Evolutionary conservation across 371 early-diverging fungal species (phyloP), one percentile per base, ranked within the genome.

Genomic region (Phascolomyces articulosus): DNA sequence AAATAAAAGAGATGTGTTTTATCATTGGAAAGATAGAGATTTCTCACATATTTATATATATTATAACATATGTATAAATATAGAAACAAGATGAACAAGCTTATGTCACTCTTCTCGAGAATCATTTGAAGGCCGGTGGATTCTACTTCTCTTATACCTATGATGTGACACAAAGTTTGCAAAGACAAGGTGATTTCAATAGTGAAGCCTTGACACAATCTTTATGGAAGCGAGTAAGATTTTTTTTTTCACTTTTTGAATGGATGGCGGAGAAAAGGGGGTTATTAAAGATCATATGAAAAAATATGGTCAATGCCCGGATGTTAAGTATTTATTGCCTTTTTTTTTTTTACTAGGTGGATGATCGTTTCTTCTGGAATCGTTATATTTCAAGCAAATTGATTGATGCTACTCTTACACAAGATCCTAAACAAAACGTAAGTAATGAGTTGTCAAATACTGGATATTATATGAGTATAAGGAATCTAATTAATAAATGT

Each of bases 291-390:
- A 66, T 72, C 29, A 44, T 74, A 8, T 77, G 70, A 67, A 74
- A 77, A 63, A 68, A 75, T 34, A 34, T 34, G n/a, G n/a, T n/a
- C n/a, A n/a, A n/a, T n/a, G n/a, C n/a, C n/a, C n/a, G n/a, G n/a
- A n/a, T n/a, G n/a, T n/a, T n/a, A n/a, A n/a, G n/a, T n/a, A n/a
- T n/a, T n/a, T n/a, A 6, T 38, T 9, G 58, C 84, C 80, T 78
- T 66, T 59, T 16, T 4, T 48, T 24, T 24, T 29, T 54, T 21
- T 3, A 26, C 40, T 71, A 90, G 86, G 91, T 93, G 8, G 94
- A 96, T 72, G 90, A 91, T 20, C 85, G 95, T 44, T 98, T 96
- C 74, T 96, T 93, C 71, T 98, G 93, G 95, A 98, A 97, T 74
- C 77, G 80, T 58, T 85, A 85, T 62, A 73, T 94, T 47, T 82